Conservation (phyloP, 139 green algal species). For the Chlorella sp. region DNA sequence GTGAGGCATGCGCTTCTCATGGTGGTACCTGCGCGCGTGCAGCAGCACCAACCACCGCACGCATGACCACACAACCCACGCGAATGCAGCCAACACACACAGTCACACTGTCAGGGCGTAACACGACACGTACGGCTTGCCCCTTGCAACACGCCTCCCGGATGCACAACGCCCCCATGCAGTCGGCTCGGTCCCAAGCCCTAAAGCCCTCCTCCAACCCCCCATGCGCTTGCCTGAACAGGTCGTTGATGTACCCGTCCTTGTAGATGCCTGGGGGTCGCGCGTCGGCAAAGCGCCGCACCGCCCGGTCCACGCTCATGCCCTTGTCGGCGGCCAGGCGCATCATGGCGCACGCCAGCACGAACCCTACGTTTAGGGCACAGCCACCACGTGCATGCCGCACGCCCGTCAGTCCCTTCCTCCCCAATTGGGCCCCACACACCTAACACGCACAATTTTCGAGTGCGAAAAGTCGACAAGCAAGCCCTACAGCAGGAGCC, state of each 20-base stretch:
- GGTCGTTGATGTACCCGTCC: constrained; percentile 81
- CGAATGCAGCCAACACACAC: too few species aligned
- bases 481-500: background rate
- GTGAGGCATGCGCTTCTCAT: constrained; percentile 40
- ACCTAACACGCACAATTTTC: too few species aligned
- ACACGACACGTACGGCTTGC: too few species aligned
- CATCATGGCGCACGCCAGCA: constrained; percentile 37
- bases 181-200: too few species aligned
- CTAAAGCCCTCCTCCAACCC: constrained; percentile 39
- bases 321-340: constrained; percentile 20
- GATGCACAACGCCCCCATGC: too few species aligned
- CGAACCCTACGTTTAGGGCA: too few species aligned
- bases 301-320: constrained; percentile 36
- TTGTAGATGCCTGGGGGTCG: constrained; percentile 97
- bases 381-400: too few species aligned
- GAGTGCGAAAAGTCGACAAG: background rate
- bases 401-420: too few species aligned
- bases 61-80: constrained; percentile 42
- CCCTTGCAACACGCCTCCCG: too few species aligned
- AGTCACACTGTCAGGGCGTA: too few species aligned
- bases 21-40: constrained; percentile 59
- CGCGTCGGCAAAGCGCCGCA: constrained; percentile 62
- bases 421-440: too few species aligned
- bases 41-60: background rate
- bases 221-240: constrained; percentile 66